Percentiles rank a stretch among this genome's conserved stretches.
Evolutionary conservation across 768 basidiomycete genomes (phyloP).

Genomic region (Fomitopsis serialis): DNA sequence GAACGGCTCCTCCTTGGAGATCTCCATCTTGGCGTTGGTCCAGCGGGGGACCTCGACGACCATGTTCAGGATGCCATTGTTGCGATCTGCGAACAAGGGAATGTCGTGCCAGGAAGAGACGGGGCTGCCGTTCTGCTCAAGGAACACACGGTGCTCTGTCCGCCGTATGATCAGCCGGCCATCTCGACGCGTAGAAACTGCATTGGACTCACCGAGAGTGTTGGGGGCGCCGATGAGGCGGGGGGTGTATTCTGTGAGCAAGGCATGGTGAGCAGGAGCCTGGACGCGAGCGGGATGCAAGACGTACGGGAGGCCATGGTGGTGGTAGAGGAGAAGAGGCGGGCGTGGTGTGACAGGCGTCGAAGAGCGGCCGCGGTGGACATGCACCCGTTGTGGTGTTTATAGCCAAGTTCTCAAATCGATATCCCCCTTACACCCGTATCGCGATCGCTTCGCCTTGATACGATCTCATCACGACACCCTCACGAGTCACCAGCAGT

Average conservation of each 20-base stretch:
- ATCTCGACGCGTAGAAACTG: constrained; percentile 3
- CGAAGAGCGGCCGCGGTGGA: constrained; percentile 22
- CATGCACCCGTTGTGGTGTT: constrained; percentile 11
- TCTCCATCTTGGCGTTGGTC: constrained; percentile 99
- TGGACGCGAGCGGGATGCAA: constrained; percentile 13
- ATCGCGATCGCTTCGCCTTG: too few relatives aligned
- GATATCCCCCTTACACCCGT: neutral
- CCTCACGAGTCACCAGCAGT: too few relatives aligned
- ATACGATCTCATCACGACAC: too few relatives aligned
- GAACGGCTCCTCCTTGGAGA: constrained; percentile 96
- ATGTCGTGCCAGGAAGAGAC: constrained; percentile 93
- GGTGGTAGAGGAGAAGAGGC: constrained; percentile 42
- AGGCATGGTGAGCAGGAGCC: constrained; percentile 8
- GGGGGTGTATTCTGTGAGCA: constrained; percentile 53
- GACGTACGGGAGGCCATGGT: constrained; percentile 55
- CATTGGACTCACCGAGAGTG: constrained; percentile 70
- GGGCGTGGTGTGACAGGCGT: constrained; percentile 61
- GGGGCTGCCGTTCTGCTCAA: constrained; percentile 84
- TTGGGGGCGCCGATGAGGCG: constrained; percentile 85
- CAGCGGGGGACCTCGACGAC: constrained; percentile 97
- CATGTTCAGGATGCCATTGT: constrained; percentile 97
- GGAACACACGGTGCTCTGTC: constrained; percentile 90
- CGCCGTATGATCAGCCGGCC: constrained; percentile 5
- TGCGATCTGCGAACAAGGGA: constrained; percentile 95
- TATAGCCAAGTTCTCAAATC: neutral